These are phyloP conservation scores for Acer campestre DNA, from an alignment of 345 rosid genomes.

Conservation along the genomic window DNA sequence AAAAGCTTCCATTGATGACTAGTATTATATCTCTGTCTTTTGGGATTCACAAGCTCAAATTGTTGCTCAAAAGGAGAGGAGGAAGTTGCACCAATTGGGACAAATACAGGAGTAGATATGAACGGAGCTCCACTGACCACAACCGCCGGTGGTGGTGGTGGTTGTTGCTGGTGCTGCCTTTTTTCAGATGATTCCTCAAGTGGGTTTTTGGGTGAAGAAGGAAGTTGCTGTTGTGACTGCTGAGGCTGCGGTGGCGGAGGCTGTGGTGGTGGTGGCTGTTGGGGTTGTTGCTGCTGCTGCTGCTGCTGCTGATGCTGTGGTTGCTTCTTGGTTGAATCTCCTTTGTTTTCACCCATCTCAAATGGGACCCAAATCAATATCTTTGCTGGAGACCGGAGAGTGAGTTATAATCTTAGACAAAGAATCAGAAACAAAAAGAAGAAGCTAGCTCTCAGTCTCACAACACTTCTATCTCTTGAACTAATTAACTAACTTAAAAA, in stretches of 20 bases:
- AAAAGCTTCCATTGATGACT: conserved; percentile 87
- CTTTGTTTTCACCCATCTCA: conserved; percentile 62
- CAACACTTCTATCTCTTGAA: conserved; percentile 11
- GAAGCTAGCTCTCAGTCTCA: neutral
- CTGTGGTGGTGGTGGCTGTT: conserved; percentile 25
- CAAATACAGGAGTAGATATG: conserved; percentile 59
- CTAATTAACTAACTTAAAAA: conserved; percentile 25
- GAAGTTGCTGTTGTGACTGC: conserved; percentile 24
- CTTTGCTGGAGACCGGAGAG: neutral
- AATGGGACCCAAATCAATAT: conserved; percentile 33
- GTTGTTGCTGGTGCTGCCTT: conserved; percentile 48
- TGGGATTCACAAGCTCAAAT: conserved; percentile 60
- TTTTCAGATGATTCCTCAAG: conserved; percentile 49
- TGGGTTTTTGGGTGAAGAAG: conserved; percentile 59
- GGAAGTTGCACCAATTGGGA: conserved; percentile 52
- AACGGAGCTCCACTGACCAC: conserved; percentile 42
- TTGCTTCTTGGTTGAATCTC: conserved; percentile 54
- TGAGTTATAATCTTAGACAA: neutral
- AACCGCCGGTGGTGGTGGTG: conserved; percentile 31
- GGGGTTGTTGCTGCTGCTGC: no score
- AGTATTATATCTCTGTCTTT: conserved; percentile 63
- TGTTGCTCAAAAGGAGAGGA: conserved; percentile 55
- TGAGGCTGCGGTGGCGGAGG: conserved; percentile 13
- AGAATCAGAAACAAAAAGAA: conserved; percentile 26
- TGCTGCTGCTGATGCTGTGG: conserved; percentile 12